A percentile compares a stretch with the other conserved stretches of the same genome.
Conservation (phyloP, 495 filamentous ascomycete genomes). For the Neurospora intermedia region DNA sequence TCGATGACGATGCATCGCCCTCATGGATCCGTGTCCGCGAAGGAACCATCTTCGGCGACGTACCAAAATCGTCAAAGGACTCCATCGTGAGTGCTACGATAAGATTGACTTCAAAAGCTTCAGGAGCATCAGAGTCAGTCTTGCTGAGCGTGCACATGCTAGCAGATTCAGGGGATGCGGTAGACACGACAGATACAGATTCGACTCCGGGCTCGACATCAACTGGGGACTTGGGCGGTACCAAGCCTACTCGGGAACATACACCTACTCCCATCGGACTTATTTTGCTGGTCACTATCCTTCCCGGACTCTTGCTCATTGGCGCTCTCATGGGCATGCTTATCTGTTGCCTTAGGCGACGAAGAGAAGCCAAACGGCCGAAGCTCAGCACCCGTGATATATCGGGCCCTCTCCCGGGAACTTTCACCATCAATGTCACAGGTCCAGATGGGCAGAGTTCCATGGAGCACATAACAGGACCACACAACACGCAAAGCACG, state of each 20-base stretch:
- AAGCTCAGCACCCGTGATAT: constrained; percentile 22
- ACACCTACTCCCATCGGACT: constrained; percentile 5
- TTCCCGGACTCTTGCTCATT: constrained; percentile 10
- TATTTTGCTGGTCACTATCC: constrained; percentile 10
- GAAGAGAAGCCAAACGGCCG: constrained; percentile 1
- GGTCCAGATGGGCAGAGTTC: background rate
- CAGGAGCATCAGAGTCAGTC: constrained; percentile 31
- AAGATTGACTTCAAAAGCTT: constrained; percentile 35
- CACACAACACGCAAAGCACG: background rate
- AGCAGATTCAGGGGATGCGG: constrained; percentile 4
- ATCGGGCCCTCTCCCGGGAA: constrained; percentile 32
- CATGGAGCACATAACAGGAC: background rate
- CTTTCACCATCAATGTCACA: constrained; percentile 18
- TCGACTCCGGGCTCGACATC: background rate
- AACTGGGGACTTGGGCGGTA: background rate
- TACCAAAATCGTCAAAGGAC: constrained; percentile 33
- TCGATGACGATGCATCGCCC: constrained; percentile 39
- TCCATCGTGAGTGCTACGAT: constrained; percentile 39
- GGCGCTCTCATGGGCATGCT: constrained; percentile 7
- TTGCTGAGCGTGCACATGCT: constrained; percentile 42
- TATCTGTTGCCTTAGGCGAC: constrained; percentile 17
- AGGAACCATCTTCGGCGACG: constrained; percentile 49
- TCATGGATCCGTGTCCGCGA: constrained; percentile 56
- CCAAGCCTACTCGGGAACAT: background rate
- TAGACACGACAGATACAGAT: background rate